These are phyloP conservation scores for Stephanodiscus triporus DNA, from an alignment of 108 stramenopile genomes.

Conservation along the genomic window DNA sequence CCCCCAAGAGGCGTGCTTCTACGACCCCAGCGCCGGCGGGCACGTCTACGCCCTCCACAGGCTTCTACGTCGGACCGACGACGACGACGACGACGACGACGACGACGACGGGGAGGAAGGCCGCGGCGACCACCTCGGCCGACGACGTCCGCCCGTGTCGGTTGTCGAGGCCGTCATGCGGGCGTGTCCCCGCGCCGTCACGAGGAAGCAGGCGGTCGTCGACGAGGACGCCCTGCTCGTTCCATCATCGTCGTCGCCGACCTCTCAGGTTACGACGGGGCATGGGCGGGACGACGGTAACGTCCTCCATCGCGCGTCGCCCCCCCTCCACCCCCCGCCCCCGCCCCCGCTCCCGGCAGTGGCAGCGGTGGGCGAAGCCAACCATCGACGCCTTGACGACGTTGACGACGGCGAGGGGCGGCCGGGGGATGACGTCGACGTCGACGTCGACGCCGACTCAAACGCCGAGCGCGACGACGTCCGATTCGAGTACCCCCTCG, in stretches of 20 bases:
- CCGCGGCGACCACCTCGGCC: background rate
- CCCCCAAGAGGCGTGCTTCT: slow-evolving; percentile 44
- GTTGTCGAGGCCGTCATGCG: slow-evolving; percentile 66
- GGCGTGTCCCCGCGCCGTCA: slow-evolving; percentile 61
- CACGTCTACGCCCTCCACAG: slow-evolving; percentile 43
- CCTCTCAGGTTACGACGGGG: too few species aligned
- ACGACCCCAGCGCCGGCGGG: slow-evolving; percentile 36
- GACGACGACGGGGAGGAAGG: background rate
- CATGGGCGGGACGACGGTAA: background rate
- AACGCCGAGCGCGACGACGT: slow-evolving; percentile 39
- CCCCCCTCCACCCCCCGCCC: too few species aligned
- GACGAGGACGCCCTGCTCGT: slow-evolving; percentile 39
- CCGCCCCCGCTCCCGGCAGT: background rate
- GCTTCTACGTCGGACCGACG: slow-evolving; percentile 19
- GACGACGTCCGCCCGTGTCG: slow-evolving; percentile 55
- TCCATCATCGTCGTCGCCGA: background rate
- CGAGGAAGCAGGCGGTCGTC: slow-evolving; percentile 39
- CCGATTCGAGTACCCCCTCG: slow-evolving; percentile 46
- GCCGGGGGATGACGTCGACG: background rate
- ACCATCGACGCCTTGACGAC: too few species aligned
- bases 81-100: background rate
- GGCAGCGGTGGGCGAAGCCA: too few species aligned
- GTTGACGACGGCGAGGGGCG: background rate
- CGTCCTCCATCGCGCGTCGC: background rate
- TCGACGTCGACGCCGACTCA: slow-evolving; percentile 9